Base-by-base conservation (phyloP, 805 yeast genomes). In the Kazachstania africana region DNA sequence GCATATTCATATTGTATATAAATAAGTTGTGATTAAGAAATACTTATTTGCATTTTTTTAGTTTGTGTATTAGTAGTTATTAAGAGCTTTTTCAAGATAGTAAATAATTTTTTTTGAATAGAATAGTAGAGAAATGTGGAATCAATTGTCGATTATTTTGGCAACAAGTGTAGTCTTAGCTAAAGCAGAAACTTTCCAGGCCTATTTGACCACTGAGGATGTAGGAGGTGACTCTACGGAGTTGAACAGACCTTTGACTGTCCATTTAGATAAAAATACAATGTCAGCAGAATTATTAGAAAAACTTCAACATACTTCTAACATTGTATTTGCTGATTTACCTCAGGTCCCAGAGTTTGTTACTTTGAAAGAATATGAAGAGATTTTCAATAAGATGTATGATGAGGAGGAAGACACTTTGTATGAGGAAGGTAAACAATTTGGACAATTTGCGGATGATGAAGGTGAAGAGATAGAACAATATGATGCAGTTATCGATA, bases 321-420 rank as follows among this genome's bases (percentile, higher is more conserved):
- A 47, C 32, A 40, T 48, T 33, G 39, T 48, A 2, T 41, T 50
- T 37, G 43, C 49, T 20, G 47, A 46, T 36, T 30, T 47, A 13
- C 49, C 50, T n/a, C 47, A 39, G 6, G 21, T 43, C 24, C 56
- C 54, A 14, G 48, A 48, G 32, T 50, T 50, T 35, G 38, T 49
- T 17, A 49, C 43, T 15, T 22, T 38, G 3, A 43, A 36, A 12
- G 50, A 48, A 25, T 48, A 45, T 18, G 41, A 36, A 21, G 23
- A 36, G 4, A 18, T 26, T 9, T 16, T 27, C 12, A 30, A 29
- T 16, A 32, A 29, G 12, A 6, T 28, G 8, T 28, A 36, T 16
- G 28, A 29, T 6, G 17, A 26, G 4, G 21, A 24, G 9, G 33
- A 29, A 10, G 16, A n/a, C 9, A 14, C 22, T 9, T 9, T 23